phyloP scores from a whole-genome alignment of 139 green algal species.

The Astrephomene gubernaculifera region DNA sequence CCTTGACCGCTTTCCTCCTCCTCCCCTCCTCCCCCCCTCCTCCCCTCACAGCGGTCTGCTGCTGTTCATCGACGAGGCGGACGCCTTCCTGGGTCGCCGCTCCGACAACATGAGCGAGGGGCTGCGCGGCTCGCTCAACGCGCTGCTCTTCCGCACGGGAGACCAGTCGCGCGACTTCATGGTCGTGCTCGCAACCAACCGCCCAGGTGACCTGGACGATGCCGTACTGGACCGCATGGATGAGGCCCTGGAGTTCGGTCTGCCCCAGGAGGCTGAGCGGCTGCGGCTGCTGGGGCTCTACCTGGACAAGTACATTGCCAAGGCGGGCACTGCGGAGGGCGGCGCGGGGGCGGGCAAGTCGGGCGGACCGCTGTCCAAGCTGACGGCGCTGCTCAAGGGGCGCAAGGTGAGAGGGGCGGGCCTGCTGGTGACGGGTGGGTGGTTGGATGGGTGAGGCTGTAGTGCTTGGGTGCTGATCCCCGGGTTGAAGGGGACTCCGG shows the following conservation, averaged over 20 bases:
- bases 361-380: constrained; percentile 22
- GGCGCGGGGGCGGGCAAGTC: constrained; percentile 58
- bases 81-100: constrained; percentile 95
- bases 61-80: constrained; percentile 96
- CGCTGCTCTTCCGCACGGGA: constrained; percentile 86
- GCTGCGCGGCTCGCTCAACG: constrained; percentile 93
- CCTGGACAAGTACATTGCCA: constrained; percentile 89
- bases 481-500: too few species aligned
- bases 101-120: constrained; percentile 90
- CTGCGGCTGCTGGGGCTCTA: constrained; percentile 86
- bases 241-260: constrained; percentile 93
- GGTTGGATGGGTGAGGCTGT: not conserved
- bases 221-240: constrained; percentile 97
- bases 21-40: not conserved
- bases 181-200: constrained; percentile 95
- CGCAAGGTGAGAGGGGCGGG: constrained; percentile 1
- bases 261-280: constrained; percentile 80
- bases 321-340: constrained; percentile 69
- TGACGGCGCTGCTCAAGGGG: constrained; percentile 26
- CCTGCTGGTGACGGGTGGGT: not conserved
- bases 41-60: constrained; percentile 82
- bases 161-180: constrained; percentile 82
- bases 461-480: not conserved
- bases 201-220: constrained; percentile 92
- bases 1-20: not conserved